A percentile compares a stretch with the other conserved stretches of the same genome.
Evolutionary conservation across 2,329 filamentous ascomycete genomes (phyloP).

Genomic region (Penicillium sp.): DNA sequence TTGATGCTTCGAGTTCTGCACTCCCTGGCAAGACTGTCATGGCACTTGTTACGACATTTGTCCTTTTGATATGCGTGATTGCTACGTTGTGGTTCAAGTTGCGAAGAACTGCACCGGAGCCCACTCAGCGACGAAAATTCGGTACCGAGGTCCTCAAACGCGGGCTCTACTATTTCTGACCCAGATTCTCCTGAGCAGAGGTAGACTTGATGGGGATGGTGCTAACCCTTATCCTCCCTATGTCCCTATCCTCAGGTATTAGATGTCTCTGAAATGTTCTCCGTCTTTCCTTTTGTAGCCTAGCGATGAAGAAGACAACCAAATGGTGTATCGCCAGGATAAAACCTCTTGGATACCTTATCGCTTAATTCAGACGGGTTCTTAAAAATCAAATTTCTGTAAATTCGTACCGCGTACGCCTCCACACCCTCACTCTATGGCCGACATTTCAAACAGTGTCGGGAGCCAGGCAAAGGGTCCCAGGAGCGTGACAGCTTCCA

Average conservation of each 20-base stretch:
- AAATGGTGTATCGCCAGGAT: background rate
- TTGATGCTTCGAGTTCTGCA: slow-evolving; percentile 1
- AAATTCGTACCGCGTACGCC: no score
- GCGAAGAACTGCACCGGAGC: background rate
- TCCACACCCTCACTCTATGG: no score
- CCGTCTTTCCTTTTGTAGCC: background rate
- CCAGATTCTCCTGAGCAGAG: background rate
- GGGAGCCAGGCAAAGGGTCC: no score
- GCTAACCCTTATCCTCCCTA: background rate
- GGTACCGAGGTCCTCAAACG: background rate
- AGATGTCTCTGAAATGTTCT: background rate
- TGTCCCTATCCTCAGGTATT: background rate
- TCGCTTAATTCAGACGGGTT: background rate
- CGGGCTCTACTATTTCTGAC: background rate
- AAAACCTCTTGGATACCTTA: background rate
- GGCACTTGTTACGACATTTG: slow-evolving; percentile 2
- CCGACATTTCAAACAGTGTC: no score
- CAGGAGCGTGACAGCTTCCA: no score
- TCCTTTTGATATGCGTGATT: slow-evolving; percentile 4
- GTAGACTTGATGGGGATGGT: background rate
- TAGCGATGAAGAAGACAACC: background rate
- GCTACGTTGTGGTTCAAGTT: background rate
- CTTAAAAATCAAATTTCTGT: background rate
- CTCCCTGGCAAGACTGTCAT: slow-evolving; percentile 4
- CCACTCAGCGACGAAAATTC: background rate